Evolutionary conservation across 345 rosid species (phyloP), one percentile per base, ranked within the genome.

Genomic region (Boechera divaricarpa): DNA sequence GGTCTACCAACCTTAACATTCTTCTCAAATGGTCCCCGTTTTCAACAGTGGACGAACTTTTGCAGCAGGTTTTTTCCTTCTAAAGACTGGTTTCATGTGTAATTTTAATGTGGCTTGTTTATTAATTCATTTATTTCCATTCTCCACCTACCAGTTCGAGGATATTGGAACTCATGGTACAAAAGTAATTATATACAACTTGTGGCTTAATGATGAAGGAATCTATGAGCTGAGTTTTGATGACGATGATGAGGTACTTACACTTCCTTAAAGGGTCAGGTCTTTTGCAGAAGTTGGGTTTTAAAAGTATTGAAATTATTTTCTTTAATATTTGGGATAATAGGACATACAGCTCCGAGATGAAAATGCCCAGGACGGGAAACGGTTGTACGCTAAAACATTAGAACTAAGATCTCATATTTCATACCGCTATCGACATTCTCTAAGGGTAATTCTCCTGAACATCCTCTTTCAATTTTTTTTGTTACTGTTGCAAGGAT

Each of bases 181-280:
- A 52, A 92, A 87, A 87, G 66, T 95, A 59, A 72, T 95, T 42
- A 84, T 95, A 55, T 95, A 83, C 91, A 95, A 92, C 83, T 72
- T 95, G 82, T 95, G 99, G 99, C 88, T 91, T 69, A 95, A 92
- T 77, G 97, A 92, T 79, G 98, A 95, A 85, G 99, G 99, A 76
- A 65, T 92, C 56, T 95, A 90, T 76, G 99, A 95, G 84, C 76
- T 95, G 80, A 90, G 86, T 84, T 92, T 95, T 88, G 99, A 95
- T 39, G 97, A 95, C 61, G 93, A 95, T 8, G 90, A 86, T 49
- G 90, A 87, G 98, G 99, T 95, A 85, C 67, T 36, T 35, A 24
- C 21, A 42, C 64, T 55, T 52, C 45, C 18, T 10, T 4, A 63
- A 28, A 18, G 38, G 60, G 67, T 63, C 61, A 56, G 36, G 70